Base-by-base conservation (phyloP, 805 yeast species). In the Candida krabiensis region DNA sequence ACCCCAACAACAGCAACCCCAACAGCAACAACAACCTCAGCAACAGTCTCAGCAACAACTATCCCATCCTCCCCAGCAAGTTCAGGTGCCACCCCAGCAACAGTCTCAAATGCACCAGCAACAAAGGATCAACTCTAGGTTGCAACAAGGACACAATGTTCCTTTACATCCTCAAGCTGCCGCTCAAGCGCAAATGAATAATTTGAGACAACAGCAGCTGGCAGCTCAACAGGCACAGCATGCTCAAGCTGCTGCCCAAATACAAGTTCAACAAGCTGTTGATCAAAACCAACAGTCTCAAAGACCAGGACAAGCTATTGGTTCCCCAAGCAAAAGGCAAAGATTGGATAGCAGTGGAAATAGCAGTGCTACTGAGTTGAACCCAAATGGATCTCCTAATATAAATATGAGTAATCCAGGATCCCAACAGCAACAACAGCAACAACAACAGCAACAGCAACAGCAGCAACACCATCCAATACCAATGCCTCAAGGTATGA, bases 401-500 rank as follows among this genome's bases (percentile, higher is more conserved):
- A 24, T 38, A 5, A 33, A 33, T 29, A 35, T 41, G 40, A 33
- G 15, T 13, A 34, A 34, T 37, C 41, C 28, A 24, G 33, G 28
- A 19, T 32, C 38, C 15, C 40, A 44, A 30, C 37, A 35, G 28
- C 40, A 42, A 19, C 41, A 39, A 26, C 34, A 31, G 19, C 40
- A 42, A 27, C 44, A 38, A 28, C 42, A 33, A 24, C 43, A 41
- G 22, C 52, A 35, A 19, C 52, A 39, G 19, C 49, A 37, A 19
- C 47, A 42, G 33, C 40, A 34, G 22, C 52, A 41, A 12, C 53
- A 44, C 26, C 50, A 38, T 18, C 50, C 50, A 21, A 52, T 48
- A 38, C 50, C 47, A 28, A 46, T 52, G 43, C 58, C 60, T 4
- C 61, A 55, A 35, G 58, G 59, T 5, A 46, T 56, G 55, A 55